These are phyloP conservation scores for Elasticomyces elasticus DNA, from an alignment of 495 filamentous ascomycete species.

Conservation along the genomic window DNA sequence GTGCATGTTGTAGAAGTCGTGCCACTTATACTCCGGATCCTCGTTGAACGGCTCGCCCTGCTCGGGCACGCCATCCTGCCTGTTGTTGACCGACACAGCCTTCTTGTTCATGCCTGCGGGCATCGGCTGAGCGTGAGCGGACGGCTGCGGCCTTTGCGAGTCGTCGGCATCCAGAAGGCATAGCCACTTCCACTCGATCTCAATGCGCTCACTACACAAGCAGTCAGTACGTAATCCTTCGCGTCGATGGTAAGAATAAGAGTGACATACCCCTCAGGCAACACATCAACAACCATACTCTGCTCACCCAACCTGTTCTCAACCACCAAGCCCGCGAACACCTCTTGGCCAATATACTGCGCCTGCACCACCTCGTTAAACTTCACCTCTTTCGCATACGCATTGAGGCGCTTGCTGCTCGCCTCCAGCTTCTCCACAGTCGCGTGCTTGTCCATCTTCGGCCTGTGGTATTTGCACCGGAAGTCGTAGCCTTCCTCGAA, in stretches of 20 bases:
- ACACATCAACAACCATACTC: constrained; percentile 66
- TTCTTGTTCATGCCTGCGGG: constrained; percentile 44
- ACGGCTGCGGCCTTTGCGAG: constrained; percentile 53
- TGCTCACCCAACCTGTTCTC: constrained; percentile 74
- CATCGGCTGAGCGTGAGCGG: constrained; percentile 49
- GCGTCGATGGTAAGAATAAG: neutral
- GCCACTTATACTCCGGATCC: constrained; percentile 57
- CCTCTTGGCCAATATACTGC: constrained; percentile 73
- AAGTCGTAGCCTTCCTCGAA: constrained; percentile 81
- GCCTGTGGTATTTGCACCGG: constrained; percentile 84
- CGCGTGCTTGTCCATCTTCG: constrained; percentile 65
- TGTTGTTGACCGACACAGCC: constrained; percentile 27
- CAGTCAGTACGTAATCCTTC: constrained; percentile 26
- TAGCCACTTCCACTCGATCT: constrained; percentile 72
- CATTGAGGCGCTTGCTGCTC: constrained; percentile 56
- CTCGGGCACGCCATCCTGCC: constrained; percentile 43
- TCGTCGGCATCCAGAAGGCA: constrained; percentile 56
- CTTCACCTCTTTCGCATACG: constrained; percentile 57
- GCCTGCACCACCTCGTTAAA: constrained; percentile 75
- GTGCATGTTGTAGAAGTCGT: constrained; percentile 57
- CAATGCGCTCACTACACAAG: constrained; percentile 46
- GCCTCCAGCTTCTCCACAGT: constrained; percentile 54
- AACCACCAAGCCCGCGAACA: constrained; percentile 81
- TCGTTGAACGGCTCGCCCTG: constrained; percentile 52
- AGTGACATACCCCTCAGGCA: constrained; percentile 71